Base-by-base conservation (phyloP, 1,139 yeast species). In the Diutina pseudorugosa region DNA sequence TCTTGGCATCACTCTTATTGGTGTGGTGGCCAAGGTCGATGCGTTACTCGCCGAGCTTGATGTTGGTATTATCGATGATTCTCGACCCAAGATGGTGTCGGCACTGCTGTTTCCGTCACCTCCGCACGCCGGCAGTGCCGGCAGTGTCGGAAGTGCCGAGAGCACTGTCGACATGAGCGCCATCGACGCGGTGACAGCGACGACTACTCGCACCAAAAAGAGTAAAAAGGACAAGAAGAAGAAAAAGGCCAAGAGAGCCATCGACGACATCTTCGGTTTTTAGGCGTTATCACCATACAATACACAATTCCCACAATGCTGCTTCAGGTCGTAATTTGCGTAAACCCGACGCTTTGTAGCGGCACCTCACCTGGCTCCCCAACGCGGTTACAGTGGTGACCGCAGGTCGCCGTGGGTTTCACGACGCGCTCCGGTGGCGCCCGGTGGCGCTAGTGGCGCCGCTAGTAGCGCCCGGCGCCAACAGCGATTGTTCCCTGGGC, bases 1-100 rank as follows among this genome's bases (percentile, higher is more conserved):
- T 2, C 65, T 89, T 14, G 96, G 95, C 1, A 73, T 90, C 57
- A 79, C 86, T 0, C 65, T 89, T 51, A 61, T 88, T 4, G 95
- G 87, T 0, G 55, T 70, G 21, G 58, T 81, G 47, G 75, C 88
- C 1, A 72, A 74, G 55, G 61, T 87, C 3, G 65, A 72, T 57
- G 56, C 57, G 1, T 51, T 73, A 45, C 63, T 76, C 45, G 59
- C 61, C 6, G 60, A 66, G 33, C 62, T 63, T 11, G 62, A 62
- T 7, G 25, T 23, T 7, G 25, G 25, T 7, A 23, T 23, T 7
- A 23, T 23, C 25, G 25, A 23, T 23, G 25, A 50, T 16, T 14
- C 19, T 8, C 9, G 2, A 19, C 25, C 25, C 54, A 55, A 16
- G 57, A 55, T 43, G 18, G 55, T 27, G 57, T 57, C 18, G 57